These are phyloP conservation scores for Glycine tomentella DNA, from an alignment of 306 rosid genomes.

Conservation along the genomic window DNA sequence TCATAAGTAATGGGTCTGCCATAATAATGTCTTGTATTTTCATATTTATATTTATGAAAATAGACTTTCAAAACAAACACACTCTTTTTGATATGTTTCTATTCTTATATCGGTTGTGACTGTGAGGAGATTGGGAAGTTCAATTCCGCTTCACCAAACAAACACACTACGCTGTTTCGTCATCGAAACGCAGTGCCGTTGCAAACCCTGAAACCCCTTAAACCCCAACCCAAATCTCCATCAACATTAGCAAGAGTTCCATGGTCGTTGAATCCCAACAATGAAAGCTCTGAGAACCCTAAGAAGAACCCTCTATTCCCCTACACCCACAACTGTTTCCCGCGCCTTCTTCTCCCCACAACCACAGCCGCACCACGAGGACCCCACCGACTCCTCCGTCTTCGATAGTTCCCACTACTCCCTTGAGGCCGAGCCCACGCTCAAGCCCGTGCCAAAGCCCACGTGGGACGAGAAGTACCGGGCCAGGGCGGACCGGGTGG, in stretches of 20 bases:
- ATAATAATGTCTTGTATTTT: too few species aligned
- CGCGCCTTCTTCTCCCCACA: slow-evolving; percentile 63
- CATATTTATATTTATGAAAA: too few species aligned
- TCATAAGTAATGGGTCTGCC: too few species aligned
- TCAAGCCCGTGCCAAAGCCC: slow-evolving; percentile 30
- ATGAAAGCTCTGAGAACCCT: slow-evolving; percentile 76
- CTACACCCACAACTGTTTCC: slow-evolving; percentile 24
- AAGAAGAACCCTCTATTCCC: slow-evolving; percentile 44
- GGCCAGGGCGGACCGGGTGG: slow-evolving; percentile 54
- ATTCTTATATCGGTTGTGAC: too few species aligned
- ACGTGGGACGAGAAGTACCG: slow-evolving; percentile 76
- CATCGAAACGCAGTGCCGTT: too few species aligned
- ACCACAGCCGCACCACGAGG: slow-evolving; percentile 70
- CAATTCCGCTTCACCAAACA: too few species aligned
- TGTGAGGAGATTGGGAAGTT: too few species aligned
- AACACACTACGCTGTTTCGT: too few species aligned
- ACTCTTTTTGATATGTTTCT: too few species aligned
- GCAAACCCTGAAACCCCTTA: not conserved
- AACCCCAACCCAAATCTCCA: not conserved
- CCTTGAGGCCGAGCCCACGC: not conserved
- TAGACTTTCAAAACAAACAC: too few species aligned
- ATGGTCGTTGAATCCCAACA: not conserved
- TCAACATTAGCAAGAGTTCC: not conserved
- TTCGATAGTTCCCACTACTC: slow-evolving; percentile 76
- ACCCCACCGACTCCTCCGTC: slow-evolving; percentile 51